Evolutionary conservation across 1,139 yeast species (phyloP).

Genomic region (Suhomyces atakaporum): DNA sequence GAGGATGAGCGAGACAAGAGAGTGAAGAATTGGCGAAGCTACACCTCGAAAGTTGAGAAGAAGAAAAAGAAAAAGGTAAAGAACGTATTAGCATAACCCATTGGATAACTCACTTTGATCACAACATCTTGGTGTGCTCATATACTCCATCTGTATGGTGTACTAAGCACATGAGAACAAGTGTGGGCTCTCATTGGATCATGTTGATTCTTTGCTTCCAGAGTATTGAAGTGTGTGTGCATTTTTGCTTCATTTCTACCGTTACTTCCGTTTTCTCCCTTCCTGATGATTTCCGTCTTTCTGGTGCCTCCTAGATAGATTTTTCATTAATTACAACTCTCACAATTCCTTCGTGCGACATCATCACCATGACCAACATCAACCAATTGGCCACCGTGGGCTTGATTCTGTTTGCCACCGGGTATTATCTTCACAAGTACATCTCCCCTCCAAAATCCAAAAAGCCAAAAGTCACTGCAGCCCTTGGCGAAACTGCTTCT

Average conservation of each 20-base stretch:
- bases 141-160: too few species aligned
- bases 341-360: too few species aligned
- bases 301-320: too few species aligned
- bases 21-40: slow-evolving; percentile 63
- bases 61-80: slow-evolving; percentile 43
- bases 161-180: not conserved
- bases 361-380: slow-evolving; percentile 6
- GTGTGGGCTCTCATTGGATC: too few species aligned
- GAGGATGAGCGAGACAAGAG: slow-evolving; percentile 62
- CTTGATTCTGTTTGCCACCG: slow-evolving; percentile 27
- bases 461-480: not conserved
- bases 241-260: too few species aligned
- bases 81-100: slow-evolving; percentile 37
- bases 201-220: too few species aligned
- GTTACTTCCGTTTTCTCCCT: too few species aligned
- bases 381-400: slow-evolving; percentile 26
- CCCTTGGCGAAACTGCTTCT: not conserved
- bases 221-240: too few species aligned
- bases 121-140: too few species aligned
- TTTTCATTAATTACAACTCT: too few species aligned
- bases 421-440: slow-evolving; percentile 23
- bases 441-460: slow-evolving; percentile 2
- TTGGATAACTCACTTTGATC: too few species aligned
- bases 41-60: slow-evolving; percentile 45
- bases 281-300: too few species aligned